phyloP scores from a whole-genome alignment of 257 asterid genomes.

The Dorcoceras hygrometricum region DNA sequence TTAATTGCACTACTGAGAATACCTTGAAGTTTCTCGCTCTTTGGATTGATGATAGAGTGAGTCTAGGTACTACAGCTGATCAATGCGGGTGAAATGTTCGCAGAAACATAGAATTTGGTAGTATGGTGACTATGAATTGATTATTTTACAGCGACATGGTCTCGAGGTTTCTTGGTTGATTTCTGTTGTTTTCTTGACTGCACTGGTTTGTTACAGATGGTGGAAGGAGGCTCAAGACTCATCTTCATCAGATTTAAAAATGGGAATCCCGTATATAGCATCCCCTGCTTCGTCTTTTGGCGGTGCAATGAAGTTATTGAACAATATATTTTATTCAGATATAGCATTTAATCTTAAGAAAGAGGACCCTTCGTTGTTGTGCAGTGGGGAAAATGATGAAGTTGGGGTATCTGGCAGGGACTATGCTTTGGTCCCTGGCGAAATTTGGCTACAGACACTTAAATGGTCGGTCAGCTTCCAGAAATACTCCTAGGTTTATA shows the following conservation, averaged over 20 bases:
- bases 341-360: conserved; percentile 69
- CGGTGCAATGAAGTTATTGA: conserved; percentile 82
- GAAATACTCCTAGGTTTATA: conserved; percentile 10
- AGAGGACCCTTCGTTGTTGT: conserved; percentile 48
- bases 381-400: conserved; percentile 56
- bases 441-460: conserved; percentile 83
- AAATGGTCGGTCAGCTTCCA: conserved; percentile 50
- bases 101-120: conserved; percentile 11
- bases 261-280: conserved; percentile 63
- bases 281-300: conserved; percentile 63
- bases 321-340: conserved; percentile 79
- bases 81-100: conserved; percentile 2
- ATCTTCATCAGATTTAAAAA: conserved; percentile 42
- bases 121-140: neutral
- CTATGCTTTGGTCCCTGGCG: conserved; percentile 84
- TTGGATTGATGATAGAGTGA: conserved; percentile 21
- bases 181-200: conserved; percentile 24
- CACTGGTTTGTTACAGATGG: conserved; percentile 57
- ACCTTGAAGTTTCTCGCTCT: conserved; percentile 5
- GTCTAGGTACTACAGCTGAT: conserved; percentile 16
- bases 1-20: conserved; percentile 14
- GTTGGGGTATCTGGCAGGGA: conserved; percentile 70
- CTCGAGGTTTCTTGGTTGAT: neutral
- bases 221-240: conserved; percentile 93
- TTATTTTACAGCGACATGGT: neutral